Conservation (phyloP, 2,329 filamentous ascomycete genomes). For the Dothideomycetes sp. region DNA sequence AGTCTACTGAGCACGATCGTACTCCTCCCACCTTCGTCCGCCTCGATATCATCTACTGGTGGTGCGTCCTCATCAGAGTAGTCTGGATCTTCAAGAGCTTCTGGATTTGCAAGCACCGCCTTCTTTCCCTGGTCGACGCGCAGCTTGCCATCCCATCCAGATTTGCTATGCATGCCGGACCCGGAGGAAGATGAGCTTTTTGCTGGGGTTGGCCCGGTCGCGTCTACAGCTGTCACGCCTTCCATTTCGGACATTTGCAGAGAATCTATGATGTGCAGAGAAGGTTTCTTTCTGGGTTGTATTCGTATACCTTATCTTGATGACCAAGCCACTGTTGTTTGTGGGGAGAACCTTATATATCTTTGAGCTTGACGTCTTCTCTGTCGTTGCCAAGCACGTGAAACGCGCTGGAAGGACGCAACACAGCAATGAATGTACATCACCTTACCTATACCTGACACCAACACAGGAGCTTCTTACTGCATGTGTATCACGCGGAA, state of each 20-base stretch:
- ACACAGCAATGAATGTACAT: too few species aligned
- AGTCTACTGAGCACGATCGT: background rate
- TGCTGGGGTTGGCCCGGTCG: background rate
- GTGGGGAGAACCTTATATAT: background rate
- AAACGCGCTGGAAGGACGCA: too few species aligned
- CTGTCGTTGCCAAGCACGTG: too few species aligned
- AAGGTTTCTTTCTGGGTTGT: too few species aligned
- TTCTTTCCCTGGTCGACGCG: constrained; percentile 62
- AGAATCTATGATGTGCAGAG: background rate
- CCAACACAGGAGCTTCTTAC: too few species aligned
- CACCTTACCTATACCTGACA: too few species aligned
- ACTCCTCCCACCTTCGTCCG: constrained; percentile 59
- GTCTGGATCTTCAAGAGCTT: constrained; percentile 73
- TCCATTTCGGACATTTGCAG: background rate
- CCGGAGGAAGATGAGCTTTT: background rate
- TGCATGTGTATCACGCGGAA: too few species aligned
- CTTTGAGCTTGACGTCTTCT: background rate
- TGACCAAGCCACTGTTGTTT: background rate
- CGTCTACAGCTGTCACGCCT: background rate
- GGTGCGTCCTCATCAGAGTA: constrained; percentile 63
- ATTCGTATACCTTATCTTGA: too few species aligned
- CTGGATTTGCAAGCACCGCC: constrained; percentile 61
- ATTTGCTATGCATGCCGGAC: constrained; percentile 14
- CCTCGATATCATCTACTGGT: constrained; percentile 62
- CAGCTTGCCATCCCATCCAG: constrained; percentile 75